A percentile compares a stretch with the other conserved stretches of the same genome.
Evolutionary conservation across 345 rosid species (phyloP).

Genomic region (Theobroma cacao): DNA sequence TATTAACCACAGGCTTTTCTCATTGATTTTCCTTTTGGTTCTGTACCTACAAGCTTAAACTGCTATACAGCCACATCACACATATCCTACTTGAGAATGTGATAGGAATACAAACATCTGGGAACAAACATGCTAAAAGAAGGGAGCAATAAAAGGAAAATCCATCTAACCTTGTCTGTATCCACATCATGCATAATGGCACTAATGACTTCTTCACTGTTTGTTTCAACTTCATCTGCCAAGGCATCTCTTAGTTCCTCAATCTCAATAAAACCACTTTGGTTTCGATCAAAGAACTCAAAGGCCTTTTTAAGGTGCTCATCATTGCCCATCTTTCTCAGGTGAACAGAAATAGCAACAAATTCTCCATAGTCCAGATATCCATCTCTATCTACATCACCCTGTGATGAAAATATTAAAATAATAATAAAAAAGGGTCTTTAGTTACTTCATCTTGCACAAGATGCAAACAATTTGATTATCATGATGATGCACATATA

Average conservation of each 20-base stretch:
- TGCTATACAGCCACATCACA: background rate
- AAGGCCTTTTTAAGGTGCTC: constrained; percentile 91
- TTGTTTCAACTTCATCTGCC: constrained; percentile 63
- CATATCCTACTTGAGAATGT: background rate
- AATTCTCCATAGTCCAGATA: constrained; percentile 76
- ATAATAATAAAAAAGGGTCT: background rate
- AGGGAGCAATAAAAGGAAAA: background rate
- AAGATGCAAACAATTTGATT: background rate
- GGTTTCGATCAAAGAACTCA: constrained; percentile 67
- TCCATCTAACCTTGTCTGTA: constrained; percentile 71
- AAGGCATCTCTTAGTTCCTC: constrained; percentile 80
- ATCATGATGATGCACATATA: background rate
- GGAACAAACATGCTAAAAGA: background rate
- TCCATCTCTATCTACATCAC: constrained; percentile 86
- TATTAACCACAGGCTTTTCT: background rate
- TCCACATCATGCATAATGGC: constrained; percentile 96
- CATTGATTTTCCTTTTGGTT: background rate
- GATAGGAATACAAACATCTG: background rate
- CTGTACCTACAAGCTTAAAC: background rate
- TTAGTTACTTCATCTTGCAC: background rate
- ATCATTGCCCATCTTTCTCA: constrained; percentile 87
- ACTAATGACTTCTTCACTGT: constrained; percentile 66
- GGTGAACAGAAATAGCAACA: constrained; percentile 86
- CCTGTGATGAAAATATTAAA: constrained; percentile 39
- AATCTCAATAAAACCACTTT: constrained; percentile 79